Evolutionary conservation across 2,329 filamentous ascomycete species (phyloP).

Genomic region (Pezicula carpinea): DNA sequence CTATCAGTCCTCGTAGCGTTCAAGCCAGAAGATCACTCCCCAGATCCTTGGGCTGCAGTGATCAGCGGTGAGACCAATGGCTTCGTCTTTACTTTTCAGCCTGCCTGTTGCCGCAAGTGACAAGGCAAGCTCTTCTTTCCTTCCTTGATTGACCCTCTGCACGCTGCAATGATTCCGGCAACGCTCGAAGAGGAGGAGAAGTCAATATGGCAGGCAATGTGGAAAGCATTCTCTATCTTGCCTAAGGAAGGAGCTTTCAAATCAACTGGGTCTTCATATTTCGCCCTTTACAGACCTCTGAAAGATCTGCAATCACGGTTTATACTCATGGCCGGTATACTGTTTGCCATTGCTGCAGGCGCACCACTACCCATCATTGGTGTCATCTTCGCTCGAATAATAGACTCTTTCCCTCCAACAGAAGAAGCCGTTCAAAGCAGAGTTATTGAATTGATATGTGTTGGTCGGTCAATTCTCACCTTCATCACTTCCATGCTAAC

Average conservation of each 20-base stretch:
- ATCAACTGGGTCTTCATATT: conserved; percentile 40
- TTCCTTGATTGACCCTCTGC: not conserved
- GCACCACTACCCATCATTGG: conserved; percentile 60
- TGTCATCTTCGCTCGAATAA: conserved; percentile 59
- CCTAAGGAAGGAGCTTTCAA: conserved; percentile 36
- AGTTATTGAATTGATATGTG: conserved; percentile 34
- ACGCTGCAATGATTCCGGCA: conserved; percentile 8
- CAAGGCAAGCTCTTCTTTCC: no score
- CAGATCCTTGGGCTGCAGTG: no score
- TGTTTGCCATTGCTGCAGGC: conserved; percentile 51
- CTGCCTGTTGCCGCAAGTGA: no score
- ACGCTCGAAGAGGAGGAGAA: conserved; percentile 7
- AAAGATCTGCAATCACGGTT: conserved; percentile 32
- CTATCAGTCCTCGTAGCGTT: no score
- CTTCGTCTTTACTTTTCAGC: no score
- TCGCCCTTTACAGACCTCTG: conserved; percentile 41
- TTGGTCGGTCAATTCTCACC: conserved; percentile 12
- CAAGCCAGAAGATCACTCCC: no score
- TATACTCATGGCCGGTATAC: conserved; percentile 33
- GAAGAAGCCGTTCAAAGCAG: conserved; percentile 36
- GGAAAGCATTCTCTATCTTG: conserved; percentile 9
- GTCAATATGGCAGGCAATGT: conserved; percentile 9
- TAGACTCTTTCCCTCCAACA: conserved; percentile 50
- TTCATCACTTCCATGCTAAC: conserved; percentile 5
- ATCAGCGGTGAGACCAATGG: no score